A percentile compares a stretch with the other conserved stretches of the same genome.
Conservation (phyloP, 2,329 filamentous ascomycete species). For the Cladosporium sp. region DNA sequence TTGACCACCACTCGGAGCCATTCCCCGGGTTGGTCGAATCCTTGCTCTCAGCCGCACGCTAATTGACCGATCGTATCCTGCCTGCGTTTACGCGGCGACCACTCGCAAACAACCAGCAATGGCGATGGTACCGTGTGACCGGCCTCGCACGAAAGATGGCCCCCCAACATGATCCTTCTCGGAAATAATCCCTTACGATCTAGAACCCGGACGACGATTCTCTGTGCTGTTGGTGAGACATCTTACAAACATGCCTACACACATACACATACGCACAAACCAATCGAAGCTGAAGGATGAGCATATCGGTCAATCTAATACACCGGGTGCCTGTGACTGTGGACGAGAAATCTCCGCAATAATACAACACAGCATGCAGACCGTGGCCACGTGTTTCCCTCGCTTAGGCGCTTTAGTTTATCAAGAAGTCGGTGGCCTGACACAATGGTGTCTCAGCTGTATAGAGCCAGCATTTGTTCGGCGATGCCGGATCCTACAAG, state of each 20-base stretch:
- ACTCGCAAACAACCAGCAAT: neutral
- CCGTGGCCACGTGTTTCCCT: constrained; percentile 10
- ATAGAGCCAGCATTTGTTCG: neutral
- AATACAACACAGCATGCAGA: constrained; percentile 1
- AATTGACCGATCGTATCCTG: neutral
- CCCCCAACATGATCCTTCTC: neutral
- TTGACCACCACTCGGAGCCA: neutral
- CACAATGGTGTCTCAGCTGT: neutral
- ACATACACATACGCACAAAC: neutral
- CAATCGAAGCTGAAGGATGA: neutral
- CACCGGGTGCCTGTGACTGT: neutral
- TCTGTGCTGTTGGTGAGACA: neutral
- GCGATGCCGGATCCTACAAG: constrained; percentile 13
- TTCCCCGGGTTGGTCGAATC: neutral
- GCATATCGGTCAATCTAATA: constrained; percentile 4
- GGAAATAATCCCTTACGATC: neutral
- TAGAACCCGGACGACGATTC: neutral
- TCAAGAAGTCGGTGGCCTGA: constrained; percentile 9
- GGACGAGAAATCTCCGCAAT: constrained; percentile 1
- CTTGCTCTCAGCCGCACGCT: constrained; percentile 13
- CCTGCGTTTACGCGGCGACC: neutral
- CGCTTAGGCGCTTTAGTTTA: constrained; percentile 7
- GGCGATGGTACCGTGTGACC: neutral
- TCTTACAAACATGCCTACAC: constrained; percentile 2
- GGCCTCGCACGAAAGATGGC: neutral